Conservation (phyloP, 495 filamentous ascomycete species). For the Venustampulla echinocandica region DNA sequence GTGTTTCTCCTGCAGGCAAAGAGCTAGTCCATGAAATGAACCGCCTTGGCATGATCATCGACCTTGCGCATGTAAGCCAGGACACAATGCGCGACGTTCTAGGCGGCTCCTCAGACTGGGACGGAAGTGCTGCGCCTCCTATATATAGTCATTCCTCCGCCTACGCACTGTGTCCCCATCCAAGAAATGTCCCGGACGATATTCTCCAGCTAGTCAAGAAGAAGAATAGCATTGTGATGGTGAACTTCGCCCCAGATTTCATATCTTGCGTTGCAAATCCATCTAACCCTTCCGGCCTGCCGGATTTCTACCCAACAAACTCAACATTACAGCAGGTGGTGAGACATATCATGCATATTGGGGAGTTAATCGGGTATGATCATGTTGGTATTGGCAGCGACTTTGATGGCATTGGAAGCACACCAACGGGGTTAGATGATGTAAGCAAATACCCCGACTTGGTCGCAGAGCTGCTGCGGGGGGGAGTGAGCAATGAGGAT, state of each 20-base stretch:
- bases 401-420: slow-evolving; percentile 56
- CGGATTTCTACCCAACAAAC: slow-evolving; percentile 50
- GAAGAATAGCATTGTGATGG: slow-evolving; percentile 59
- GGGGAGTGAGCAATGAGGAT: slow-evolving; percentile 60
- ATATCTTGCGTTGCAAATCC: slow-evolving; percentile 53
- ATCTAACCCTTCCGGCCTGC: slow-evolving; percentile 44
- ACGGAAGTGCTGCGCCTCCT: slow-evolving; percentile 53
- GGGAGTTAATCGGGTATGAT: slow-evolving; percentile 58
- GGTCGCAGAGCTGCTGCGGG: slow-evolving; percentile 59
- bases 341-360: slow-evolving; percentile 64
- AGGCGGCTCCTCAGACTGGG: slow-evolving; percentile 34
- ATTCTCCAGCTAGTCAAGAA: slow-evolving; percentile 54
- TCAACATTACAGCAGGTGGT: slow-evolving; percentile 74
- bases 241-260: slow-evolving; percentile 74
- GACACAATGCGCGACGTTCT: slow-evolving; percentile 66
- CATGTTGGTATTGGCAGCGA: slow-evolving; percentile 70
- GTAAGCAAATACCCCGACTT: slow-evolving; percentile 78
- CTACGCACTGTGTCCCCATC: slow-evolving; percentile 57
- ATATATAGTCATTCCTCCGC: slow-evolving; percentile 68
- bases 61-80: slow-evolving; percentile 59
- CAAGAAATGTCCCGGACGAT: slow-evolving; percentile 65
- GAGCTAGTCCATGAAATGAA: slow-evolving; percentile 70
- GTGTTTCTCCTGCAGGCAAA: slow-evolving; percentile 61
- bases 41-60: slow-evolving; percentile 69
- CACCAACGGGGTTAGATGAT: slow-evolving; percentile 60